Percentiles rank a stretch among this genome's conserved stretches.
Conservation (phyloP, 768 basidiomycete genomes). For the Lactarius psammicola region DNA sequence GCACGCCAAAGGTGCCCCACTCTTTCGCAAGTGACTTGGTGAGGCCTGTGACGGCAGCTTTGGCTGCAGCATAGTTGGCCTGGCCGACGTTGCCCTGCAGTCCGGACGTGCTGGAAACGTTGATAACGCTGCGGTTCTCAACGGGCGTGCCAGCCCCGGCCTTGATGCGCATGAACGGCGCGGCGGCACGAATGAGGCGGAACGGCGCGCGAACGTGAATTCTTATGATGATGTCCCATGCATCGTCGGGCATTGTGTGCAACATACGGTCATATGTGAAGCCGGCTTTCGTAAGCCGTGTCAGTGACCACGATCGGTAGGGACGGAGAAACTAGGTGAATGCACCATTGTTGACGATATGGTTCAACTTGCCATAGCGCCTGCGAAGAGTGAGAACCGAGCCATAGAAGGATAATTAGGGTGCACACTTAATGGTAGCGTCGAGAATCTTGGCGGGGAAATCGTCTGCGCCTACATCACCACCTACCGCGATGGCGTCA, state of each 20-base stretch:
- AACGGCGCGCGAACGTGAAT: constrained; percentile 87
- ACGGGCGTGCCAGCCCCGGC: constrained; percentile 43
- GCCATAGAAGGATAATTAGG: neutral
- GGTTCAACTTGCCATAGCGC: constrained; percentile 81
- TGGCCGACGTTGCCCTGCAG: constrained; percentile 88
- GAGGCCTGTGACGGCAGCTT: constrained; percentile 72
- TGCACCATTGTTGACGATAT: constrained; percentile 78
- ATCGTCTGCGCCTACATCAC: constrained; percentile 80
- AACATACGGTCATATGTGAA: constrained; percentile 88
- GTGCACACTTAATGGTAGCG: constrained; percentile 67
- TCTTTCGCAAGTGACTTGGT: constrained; percentile 88
- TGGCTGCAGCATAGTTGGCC: constrained; percentile 78
- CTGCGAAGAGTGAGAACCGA: constrained; percentile 37
- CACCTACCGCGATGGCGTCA: constrained; percentile 68
- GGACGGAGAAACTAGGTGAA: constrained; percentile 6
- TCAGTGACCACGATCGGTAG: constrained; percentile 1
- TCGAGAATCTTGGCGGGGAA: constrained; percentile 78
- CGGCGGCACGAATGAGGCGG: constrained; percentile 78
- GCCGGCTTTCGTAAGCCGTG: constrained; percentile 44
- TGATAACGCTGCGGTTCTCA: constrained; percentile 74
- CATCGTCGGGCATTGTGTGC: constrained; percentile 81
- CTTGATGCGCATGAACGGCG: constrained; percentile 83
- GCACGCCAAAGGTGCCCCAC: constrained; percentile 81
- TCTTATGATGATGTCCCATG: constrained; percentile 77
- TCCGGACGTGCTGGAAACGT: constrained; percentile 80